Evolutionary conservation across 768 basidiomycete species (phyloP).

Genomic region (Tylopilus balloui): DNA sequence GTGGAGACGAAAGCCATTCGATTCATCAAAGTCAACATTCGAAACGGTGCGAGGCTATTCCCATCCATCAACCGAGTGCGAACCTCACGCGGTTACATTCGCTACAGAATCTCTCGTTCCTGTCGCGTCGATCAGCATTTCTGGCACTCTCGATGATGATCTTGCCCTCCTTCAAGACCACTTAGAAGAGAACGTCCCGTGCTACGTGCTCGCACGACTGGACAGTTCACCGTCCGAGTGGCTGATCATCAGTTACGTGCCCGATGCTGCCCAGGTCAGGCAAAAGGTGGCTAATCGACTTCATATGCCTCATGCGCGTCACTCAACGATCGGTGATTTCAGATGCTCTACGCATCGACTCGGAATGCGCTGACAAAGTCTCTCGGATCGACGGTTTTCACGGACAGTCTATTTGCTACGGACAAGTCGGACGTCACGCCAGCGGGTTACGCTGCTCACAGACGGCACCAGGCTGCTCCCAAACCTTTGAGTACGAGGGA

Average conservation of each 20-base stretch:
- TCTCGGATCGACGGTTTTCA: conserved; percentile 71
- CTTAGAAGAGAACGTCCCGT: conserved; percentile 57
- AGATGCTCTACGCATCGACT: conserved; percentile 90
- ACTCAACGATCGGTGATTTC: not conserved
- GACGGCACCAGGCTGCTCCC: conserved; percentile 65
- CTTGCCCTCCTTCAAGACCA: conserved; percentile 52
- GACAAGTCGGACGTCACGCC: conserved; percentile 61
- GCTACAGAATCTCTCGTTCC: conserved; percentile 63
- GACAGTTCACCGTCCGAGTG: conserved; percentile 61
- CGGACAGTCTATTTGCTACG: conserved; percentile 75
- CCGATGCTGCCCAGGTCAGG: conserved; percentile 73
- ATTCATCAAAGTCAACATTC: conserved; percentile 75
- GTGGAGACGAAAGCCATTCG: conserved; percentile 48
- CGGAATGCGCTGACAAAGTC: conserved; percentile 62
- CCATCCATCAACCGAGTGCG: conserved; percentile 5
- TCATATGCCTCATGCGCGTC: not conserved
- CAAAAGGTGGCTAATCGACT: conserved; percentile 55
- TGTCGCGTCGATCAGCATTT: conserved; percentile 45
- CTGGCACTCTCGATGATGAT: conserved; percentile 58
- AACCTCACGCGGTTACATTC: conserved; percentile 24
- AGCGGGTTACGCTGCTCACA: conserved; percentile 70
- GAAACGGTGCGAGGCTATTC: conserved; percentile 52
- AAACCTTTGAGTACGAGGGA: conserved; percentile 81
- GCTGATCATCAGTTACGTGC: conserved; percentile 77
- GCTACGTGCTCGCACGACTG: conserved; percentile 69